phyloP scores from a whole-genome alignment of 1,139 yeast species.

The Schizosaccharomyces versatilis region DNA sequence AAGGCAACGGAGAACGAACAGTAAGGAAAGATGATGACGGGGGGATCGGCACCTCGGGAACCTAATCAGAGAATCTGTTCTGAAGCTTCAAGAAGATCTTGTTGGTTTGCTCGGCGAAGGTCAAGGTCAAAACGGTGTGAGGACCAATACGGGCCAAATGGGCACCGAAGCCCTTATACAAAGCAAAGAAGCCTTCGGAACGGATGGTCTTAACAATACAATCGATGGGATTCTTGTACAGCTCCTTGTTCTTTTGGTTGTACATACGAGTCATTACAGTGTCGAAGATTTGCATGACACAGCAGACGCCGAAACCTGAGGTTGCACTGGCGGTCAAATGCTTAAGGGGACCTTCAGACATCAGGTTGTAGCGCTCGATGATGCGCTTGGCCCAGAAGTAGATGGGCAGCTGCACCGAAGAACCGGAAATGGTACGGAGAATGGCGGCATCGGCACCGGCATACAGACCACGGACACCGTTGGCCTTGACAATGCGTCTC shows the following conservation, averaged over 20 bases:
- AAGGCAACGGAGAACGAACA: too few relatives aligned
- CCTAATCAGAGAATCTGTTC: background rate
- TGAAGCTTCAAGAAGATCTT: background rate
- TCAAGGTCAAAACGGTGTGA: slow-evolving; percentile 72
- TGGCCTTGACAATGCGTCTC: slow-evolving; percentile 33
- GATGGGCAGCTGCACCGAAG: slow-evolving; percentile 86
- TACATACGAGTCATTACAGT: slow-evolving; percentile 83
- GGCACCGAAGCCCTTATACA: slow-evolving; percentile 87
- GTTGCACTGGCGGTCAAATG: slow-evolving; percentile 57
- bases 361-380: slow-evolving; percentile 27
- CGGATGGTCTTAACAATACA: slow-evolving; percentile 63
- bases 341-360: slow-evolving; percentile 41
- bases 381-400: slow-evolving; percentile 56
- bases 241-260: slow-evolving; percentile 63
- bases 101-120: slow-evolving; percentile 62
- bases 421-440: slow-evolving; percentile 84
- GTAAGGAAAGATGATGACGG: too few relatives aligned
- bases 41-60: too few relatives aligned
- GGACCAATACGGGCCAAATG: slow-evolving; percentile 85
- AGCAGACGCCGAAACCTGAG: slow-evolving; percentile 80
- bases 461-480: slow-evolving; percentile 60
- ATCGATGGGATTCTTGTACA: slow-evolving; percentile 70
- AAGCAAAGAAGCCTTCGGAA: slow-evolving; percentile 67
- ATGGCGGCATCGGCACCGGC: slow-evolving; percentile 91
- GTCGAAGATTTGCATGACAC: slow-evolving; percentile 68